A percentile compares a stretch with the other conserved stretches of the same genome.
Conservation (phyloP, 192 early-diverging fungal species). For the Backusella tarrabulga region DNA sequence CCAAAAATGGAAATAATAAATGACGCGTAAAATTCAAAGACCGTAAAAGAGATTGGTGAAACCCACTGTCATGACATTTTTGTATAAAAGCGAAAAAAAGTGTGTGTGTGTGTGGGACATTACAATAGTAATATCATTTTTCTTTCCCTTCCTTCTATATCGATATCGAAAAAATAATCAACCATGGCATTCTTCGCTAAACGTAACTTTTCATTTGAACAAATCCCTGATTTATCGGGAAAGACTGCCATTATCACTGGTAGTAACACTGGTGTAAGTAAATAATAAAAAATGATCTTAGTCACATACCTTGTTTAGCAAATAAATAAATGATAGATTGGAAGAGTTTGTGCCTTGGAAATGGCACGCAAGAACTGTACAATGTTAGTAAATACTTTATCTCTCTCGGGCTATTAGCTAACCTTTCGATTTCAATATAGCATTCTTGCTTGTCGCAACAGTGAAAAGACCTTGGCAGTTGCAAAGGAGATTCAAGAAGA, state of each 20-base stretch:
- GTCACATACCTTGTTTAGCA: not conserved
- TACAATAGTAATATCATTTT: not conserved
- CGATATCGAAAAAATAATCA: not conserved
- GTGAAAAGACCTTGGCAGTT: constrained; percentile 7
- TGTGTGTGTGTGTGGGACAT: not conserved
- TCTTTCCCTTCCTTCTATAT: not conserved
- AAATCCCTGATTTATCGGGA: constrained; percentile 36
- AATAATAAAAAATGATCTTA: not conserved
- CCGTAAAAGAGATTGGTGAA: not conserved
- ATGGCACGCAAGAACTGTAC: constrained; percentile 27
- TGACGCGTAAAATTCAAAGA: not conserved
- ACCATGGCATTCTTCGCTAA: not conserved
- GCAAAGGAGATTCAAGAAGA: constrained; percentile 21
- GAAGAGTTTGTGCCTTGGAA: constrained; percentile 23
- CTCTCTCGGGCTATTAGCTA: not conserved
- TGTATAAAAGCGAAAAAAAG: not conserved
- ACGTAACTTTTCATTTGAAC: constrained; percentile 5
- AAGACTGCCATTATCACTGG: constrained; percentile 50
- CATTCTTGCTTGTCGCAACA: constrained; percentile 16
- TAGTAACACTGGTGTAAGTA: constrained; percentile 41
- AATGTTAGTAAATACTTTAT: constrained; percentile 17
- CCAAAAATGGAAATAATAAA: not conserved
- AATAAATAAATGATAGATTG: constrained; percentile 19
- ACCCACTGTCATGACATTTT: not conserved
- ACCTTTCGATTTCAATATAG: not conserved